Conservation (phyloP, 1,139 yeast species). For the Blastobotrys indianensis region DNA sequence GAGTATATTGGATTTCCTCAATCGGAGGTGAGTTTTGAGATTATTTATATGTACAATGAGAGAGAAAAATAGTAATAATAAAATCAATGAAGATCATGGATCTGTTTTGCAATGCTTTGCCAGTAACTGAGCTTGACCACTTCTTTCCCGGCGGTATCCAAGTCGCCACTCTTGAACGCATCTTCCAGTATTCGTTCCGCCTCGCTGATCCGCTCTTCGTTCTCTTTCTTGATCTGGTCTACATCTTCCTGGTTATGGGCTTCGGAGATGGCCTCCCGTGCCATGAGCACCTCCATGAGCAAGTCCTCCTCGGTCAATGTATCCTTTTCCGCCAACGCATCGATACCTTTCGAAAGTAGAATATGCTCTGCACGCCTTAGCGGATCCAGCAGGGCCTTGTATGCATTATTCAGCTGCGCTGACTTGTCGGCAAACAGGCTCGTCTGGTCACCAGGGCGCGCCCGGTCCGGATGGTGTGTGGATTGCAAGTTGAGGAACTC, state of each 20-base stretch:
- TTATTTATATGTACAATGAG: slow-evolving; percentile 2
- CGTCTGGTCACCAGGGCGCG: slow-evolving; percentile 25
- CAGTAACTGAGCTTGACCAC: slow-evolving; percentile 78
- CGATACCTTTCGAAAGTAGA: slow-evolving; percentile 39
- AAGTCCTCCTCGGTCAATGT: slow-evolving; percentile 49
- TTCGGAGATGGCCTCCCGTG: slow-evolving; percentile 69
- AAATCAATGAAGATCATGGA: slow-evolving; percentile 42
- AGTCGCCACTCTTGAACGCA: slow-evolving; percentile 39
- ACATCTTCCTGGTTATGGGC: slow-evolving; percentile 56
- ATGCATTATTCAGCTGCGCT: slow-evolving; percentile 66
- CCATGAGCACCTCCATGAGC: slow-evolving; percentile 70
- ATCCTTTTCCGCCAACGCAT: slow-evolving; percentile 31
- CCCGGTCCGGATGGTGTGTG: slow-evolving; percentile 71
- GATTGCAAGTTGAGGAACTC: slow-evolving; percentile 75
- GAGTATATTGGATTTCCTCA: slow-evolving; percentile 10
- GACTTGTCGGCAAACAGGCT: slow-evolving; percentile 36
- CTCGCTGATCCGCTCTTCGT: slow-evolving; percentile 45
- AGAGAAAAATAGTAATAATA: neutral
- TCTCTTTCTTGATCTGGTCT: slow-evolving; percentile 47
- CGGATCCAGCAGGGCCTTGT: slow-evolving; percentile 63
- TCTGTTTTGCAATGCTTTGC: slow-evolving; percentile 68
- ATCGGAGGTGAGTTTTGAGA: slow-evolving; percentile 1
- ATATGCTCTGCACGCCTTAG: slow-evolving; percentile 60
- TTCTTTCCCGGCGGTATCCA: slow-evolving; percentile 55
- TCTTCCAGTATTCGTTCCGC: slow-evolving; percentile 37